Conservation (phyloP, 768 basidiomycete genomes). For the Candolleomyces aberdarensis region DNA sequence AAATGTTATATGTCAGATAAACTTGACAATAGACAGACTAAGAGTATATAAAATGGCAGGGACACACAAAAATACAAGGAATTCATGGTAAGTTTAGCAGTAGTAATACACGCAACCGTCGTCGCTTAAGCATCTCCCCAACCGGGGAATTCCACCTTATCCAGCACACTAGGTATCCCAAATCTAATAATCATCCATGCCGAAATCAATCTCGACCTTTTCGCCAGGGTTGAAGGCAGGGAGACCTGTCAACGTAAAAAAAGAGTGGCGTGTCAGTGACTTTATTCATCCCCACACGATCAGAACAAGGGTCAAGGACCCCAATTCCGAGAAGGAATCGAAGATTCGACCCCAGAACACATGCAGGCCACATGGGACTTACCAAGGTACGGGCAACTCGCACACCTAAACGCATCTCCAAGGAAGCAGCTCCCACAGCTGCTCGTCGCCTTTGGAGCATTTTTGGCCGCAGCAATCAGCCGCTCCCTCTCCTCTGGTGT, state of each 20-base stretch:
- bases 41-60: no score
- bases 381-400: constrained; percentile 96
- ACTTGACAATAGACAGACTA: no score
- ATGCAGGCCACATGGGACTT: constrained; percentile 26
- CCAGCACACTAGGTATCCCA: neutral
- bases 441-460: constrained; percentile 85
- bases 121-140: no score
- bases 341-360: neutral
- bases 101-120: no score
- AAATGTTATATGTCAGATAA: no score
- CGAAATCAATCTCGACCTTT: constrained; percentile 89
- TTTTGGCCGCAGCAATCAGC: constrained; percentile 60
- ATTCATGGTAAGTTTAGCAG: no score
- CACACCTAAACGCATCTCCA: constrained; percentile 97
- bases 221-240: constrained; percentile 98
- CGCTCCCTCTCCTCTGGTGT: constrained; percentile 60
- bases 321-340: neutral
- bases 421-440: constrained; percentile 97
- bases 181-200: constrained; percentile 80
- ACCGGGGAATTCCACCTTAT: no score
- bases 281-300: neutral
- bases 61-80: no score
- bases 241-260: constrained; percentile 57
- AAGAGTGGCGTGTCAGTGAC: neutral
- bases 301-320: neutral